Evolutionary conservation across 1,139 yeast species (phyloP).

Genomic region (Groenewaldozyma auringiensis): DNA sequence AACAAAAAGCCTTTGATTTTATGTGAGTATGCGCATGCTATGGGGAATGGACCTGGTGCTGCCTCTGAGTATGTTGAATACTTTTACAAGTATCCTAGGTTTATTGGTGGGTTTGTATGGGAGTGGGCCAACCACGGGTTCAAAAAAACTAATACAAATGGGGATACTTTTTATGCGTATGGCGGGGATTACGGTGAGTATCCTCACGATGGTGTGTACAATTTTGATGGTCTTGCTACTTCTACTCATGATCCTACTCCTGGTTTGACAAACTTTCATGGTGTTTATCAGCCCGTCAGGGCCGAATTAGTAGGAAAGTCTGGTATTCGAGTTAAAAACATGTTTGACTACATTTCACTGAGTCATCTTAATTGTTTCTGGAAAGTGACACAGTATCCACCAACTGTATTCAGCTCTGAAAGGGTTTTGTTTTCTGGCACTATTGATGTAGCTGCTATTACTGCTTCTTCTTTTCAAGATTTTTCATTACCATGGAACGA

Average conservation of each 20-base stretch:
- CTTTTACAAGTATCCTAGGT: conserved; percentile 24
- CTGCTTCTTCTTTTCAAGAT: conserved; percentile 5
- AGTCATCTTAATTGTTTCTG: conserved; percentile 13
- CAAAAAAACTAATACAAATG: conserved; percentile 5
- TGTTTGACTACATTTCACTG: conserved; percentile 14
- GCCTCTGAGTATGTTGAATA: conserved; percentile 29
- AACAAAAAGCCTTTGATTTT: conserved; percentile 31
- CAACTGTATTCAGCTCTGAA: not conserved
- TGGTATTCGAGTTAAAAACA: conserved; percentile 11
- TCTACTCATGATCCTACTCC: conserved; percentile 33
- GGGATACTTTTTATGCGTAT: conserved; percentile 21
- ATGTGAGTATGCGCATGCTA: conserved; percentile 35
- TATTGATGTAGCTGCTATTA: conserved; percentile 10
- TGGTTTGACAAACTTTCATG: conserved; percentile 27
- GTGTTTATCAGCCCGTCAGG: conserved; percentile 29
- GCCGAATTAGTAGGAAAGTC: conserved; percentile 19
- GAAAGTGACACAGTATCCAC: conserved; percentile 7
- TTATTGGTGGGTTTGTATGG: conserved; percentile 36
- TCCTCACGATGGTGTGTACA: conserved; percentile 33
- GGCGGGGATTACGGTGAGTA: conserved; percentile 34
- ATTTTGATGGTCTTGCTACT: conserved; percentile 31
- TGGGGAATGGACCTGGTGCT: conserved; percentile 36
- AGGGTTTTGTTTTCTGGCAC: conserved; percentile 11
- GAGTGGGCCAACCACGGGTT: conserved; percentile 36
- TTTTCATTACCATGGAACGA: not conserved